These are phyloP conservation scores for Tolypocladium tropicale DNA, from an alignment of 2,329 filamentous ascomycete species.

Conservation along the genomic window DNA sequence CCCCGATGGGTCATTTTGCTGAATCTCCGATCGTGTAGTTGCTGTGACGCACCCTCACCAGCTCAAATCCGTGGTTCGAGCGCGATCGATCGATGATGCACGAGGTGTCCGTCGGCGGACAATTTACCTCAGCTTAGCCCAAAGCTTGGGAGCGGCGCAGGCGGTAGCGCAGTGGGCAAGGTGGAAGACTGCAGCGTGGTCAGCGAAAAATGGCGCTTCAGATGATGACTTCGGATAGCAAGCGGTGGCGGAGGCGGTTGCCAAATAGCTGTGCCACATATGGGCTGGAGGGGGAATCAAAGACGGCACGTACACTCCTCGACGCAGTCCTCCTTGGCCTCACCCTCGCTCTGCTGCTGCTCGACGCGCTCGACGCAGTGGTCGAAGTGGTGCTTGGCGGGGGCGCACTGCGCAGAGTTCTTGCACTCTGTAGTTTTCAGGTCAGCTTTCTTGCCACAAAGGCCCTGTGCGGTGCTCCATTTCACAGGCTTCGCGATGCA, in stretches of 20 bases:
- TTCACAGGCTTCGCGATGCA: constrained; percentile 1
- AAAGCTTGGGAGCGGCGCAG: constrained; percentile 95
- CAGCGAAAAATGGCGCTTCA: background rate
- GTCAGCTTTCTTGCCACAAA: constrained; percentile 9
- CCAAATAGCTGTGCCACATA: background rate
- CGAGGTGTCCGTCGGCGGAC: background rate
- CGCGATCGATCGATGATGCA: background rate
- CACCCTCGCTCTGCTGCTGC: constrained; percentile 54
- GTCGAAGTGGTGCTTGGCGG: constrained; percentile 94
- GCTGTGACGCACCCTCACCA: background rate
- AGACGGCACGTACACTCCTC: constrained; percentile 78
- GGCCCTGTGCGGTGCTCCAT: background rate
- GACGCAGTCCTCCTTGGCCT: constrained; percentile 84
- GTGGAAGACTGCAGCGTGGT: constrained; percentile 73
- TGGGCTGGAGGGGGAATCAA: constrained; percentile 5
- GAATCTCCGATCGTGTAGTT: background rate
- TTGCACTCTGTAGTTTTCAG: constrained; percentile 61
- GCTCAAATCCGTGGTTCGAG: background rate
- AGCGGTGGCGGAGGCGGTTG: background rate
- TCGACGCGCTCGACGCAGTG: constrained; percentile 91
- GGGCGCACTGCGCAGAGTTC: constrained; percentile 74
- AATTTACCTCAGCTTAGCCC: constrained; percentile 78
- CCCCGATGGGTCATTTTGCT: background rate
- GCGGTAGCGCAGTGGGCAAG: constrained; percentile 88
- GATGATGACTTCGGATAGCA: background rate